These are phyloP conservation scores for Lentinula lateritia DNA, from an alignment of 768 basidiomycete species.

Conservation along the genomic window DNA sequence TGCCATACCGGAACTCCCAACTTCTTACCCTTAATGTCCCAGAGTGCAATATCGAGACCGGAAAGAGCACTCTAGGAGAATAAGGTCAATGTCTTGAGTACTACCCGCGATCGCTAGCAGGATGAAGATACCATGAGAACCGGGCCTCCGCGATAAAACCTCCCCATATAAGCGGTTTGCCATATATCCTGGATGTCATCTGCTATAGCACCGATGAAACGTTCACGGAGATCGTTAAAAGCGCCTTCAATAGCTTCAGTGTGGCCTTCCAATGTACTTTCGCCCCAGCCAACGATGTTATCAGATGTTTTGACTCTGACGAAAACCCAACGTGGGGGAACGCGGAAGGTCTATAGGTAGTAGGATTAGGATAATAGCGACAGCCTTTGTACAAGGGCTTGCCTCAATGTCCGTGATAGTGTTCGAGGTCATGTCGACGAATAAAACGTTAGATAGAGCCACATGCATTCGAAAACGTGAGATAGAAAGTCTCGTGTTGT, in stretches of 20 bases:
- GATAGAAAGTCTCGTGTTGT: not conserved
- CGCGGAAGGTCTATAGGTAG: constrained; percentile 45
- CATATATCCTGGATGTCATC: constrained; percentile 70
- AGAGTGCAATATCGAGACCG: constrained; percentile 63
- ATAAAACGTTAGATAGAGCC: not conserved
- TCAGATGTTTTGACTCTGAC: constrained; percentile 62
- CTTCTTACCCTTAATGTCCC: constrained; percentile 80
- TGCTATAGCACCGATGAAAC: constrained; percentile 57
- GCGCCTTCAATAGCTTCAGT: constrained; percentile 73
- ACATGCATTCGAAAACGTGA: not conserved
- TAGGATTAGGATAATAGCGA: not conserved
- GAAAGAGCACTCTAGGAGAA: constrained; percentile 41
- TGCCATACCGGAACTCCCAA: constrained; percentile 62
- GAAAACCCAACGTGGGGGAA: constrained; percentile 72
- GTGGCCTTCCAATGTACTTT: constrained; percentile 68
- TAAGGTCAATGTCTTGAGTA: not conserved
- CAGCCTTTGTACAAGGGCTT: not conserved
- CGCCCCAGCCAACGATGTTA: constrained; percentile 69
- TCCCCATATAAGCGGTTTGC: constrained; percentile 58
- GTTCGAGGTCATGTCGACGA: not conserved
- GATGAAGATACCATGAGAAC: constrained; percentile 52
- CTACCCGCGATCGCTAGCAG: not conserved
- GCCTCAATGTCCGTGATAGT: constrained; percentile 10
- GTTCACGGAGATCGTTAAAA: constrained; percentile 48
- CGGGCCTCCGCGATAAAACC: constrained; percentile 70